Conservation (phyloP, 1,284 basidiomycete species). For the Uromyces viciae-fabae region DNA sequence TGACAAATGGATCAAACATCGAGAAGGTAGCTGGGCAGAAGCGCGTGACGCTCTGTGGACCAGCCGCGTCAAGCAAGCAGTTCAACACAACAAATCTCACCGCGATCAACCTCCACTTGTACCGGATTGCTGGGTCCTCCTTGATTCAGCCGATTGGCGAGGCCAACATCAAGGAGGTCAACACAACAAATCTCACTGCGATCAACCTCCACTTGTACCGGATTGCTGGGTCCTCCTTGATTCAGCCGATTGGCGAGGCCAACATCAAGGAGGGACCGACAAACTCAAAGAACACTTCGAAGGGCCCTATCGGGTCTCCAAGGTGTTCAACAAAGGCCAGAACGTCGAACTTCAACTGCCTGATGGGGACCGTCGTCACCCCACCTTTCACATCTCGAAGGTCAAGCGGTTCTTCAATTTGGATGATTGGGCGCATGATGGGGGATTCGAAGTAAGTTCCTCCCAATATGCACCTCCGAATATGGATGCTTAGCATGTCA, state of each 20-base stretch:
- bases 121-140: neutral
- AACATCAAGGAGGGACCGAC: neutral
- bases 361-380: neutral
- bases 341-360: neutral
- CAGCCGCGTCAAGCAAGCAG: neutral
- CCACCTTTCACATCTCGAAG: constrained; percentile 11
- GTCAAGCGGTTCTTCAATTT: neutral
- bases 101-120: neutral
- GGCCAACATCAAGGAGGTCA: constrained; percentile 16
- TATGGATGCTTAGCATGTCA: no score
- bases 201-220: neutral
- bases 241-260: neutral
- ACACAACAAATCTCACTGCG: neutral
- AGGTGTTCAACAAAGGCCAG: neutral
- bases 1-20: neutral
- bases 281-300: neutral
- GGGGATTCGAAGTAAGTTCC: neutral
- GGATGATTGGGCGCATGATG: neutral
- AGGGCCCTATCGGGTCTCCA: neutral
- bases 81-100: neutral
- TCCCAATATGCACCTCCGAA: neutral
- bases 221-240: neutral
- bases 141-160: neutral
- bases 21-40: neutral
- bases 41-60: neutral